Evolutionary conservation across 768 basidiomycete genomes (phyloP).

Genomic region (Neoboletus brunneissimus): DNA sequence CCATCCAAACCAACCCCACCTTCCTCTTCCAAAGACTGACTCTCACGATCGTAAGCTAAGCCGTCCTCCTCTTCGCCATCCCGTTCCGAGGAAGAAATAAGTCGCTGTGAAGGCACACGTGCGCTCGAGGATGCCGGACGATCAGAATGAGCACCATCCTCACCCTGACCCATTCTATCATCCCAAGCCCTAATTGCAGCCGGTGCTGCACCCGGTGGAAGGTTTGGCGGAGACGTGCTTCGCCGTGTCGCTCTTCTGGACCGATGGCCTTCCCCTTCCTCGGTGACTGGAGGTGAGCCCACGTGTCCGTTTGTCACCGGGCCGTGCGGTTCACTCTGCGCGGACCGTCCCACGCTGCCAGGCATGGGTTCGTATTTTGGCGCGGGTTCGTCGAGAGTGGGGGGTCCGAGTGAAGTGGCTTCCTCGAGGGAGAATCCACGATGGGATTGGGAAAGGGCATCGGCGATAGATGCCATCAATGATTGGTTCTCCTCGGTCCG

Average conservation of each 20-base stretch:
- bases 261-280: slow-evolving; percentile 14
- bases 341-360: neutral
- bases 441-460: slow-evolving; percentile 33
- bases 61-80: slow-evolving; percentile 30
- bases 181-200: slow-evolving; percentile 37
- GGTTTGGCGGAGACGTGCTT: slow-evolving; percentile 37
- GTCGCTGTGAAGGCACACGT: slow-evolving; percentile 33
- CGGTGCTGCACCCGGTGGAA: slow-evolving; percentile 44
- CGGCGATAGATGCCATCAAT: slow-evolving; percentile 38
- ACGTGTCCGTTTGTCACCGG: slow-evolving; percentile 17
- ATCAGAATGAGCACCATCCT: slow-evolving; percentile 31
- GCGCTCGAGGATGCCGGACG: slow-evolving; percentile 32
- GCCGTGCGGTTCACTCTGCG: slow-evolving; percentile 19
- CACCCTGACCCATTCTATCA: slow-evolving; percentile 34
- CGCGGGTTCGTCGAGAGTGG: slow-evolving; percentile 32
- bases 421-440: slow-evolving; percentile 27
- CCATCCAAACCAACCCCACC: neutral
- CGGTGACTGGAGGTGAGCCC: slow-evolving; percentile 2
- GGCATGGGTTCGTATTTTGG: slow-evolving; percentile 37
- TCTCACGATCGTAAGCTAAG: slow-evolving; percentile 26
- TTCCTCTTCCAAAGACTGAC: slow-evolving; percentile 5
- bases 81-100: slow-evolving; percentile 33
- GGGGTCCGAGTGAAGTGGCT: slow-evolving; percentile 17
- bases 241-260: slow-evolving; percentile 27
- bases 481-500: slow-evolving; percentile 29